Evolutionary conservation across 2,329 filamentous ascomycete genomes (phyloP).

Genomic region (Talaromyces verruculosus): DNA sequence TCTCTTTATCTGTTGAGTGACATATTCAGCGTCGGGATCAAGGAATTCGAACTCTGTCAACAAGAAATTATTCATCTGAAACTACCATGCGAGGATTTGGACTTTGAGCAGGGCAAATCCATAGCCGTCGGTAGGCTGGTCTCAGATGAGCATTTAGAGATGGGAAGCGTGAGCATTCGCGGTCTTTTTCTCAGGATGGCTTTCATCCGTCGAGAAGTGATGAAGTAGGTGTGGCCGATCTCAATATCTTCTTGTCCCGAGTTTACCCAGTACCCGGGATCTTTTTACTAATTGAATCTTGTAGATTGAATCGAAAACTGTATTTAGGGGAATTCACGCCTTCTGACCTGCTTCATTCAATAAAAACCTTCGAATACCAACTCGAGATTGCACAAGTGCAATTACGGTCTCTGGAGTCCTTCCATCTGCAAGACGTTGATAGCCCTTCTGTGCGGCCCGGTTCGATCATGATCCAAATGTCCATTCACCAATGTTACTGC

Average conservation of each 20-base stretch:
- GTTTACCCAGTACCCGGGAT: not conserved
- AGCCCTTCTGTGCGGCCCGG: not conserved
- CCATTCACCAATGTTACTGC: not conserved
- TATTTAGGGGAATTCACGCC: not conserved
- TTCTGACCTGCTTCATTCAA: not conserved
- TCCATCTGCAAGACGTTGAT: not conserved
- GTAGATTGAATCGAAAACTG: not conserved
- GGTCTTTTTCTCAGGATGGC: not conserved
- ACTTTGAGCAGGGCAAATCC: constrained; percentile 44
- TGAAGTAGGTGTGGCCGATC: not conserved
- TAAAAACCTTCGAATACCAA: not conserved
- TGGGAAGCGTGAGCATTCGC: not conserved
- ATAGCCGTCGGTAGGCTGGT: not conserved
- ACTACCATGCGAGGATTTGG: constrained; percentile 53
- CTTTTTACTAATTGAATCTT: not conserved
- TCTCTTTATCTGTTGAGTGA: constrained; percentile 52
- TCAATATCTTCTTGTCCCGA: not conserved
- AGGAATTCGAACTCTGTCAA: constrained; percentile 51
- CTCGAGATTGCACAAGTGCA: not conserved
- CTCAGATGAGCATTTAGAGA: not conserved
- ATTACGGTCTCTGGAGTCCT: not conserved
- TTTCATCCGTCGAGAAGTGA: not conserved
- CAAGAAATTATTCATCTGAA: constrained; percentile 49
- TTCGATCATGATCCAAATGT: not conserved
- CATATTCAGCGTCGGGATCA: constrained; percentile 49